Conservation (phyloP, 148 eudicot genomes). For the Persicaria maculosa region DNA sequence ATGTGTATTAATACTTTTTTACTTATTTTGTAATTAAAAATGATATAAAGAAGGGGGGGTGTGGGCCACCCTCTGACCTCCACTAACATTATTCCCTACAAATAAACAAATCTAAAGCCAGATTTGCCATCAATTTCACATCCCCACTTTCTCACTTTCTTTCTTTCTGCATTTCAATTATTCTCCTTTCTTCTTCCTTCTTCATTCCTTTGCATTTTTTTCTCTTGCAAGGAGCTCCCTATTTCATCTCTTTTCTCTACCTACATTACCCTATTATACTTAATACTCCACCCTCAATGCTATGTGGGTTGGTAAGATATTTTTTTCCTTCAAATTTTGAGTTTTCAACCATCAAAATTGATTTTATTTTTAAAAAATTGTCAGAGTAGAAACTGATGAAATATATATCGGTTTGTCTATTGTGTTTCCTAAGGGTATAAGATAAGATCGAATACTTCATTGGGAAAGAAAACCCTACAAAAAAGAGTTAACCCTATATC, state of each 20-base stretch:
- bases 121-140: conserved; percentile 11
- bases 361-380: too few relatives aligned
- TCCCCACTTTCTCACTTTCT: conserved; percentile 12
- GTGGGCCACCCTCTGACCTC: conserved; percentile 13
- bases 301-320: too few relatives aligned
- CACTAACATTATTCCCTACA: conserved; percentile 15
- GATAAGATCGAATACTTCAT: too few relatives aligned
- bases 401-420: too few relatives aligned
- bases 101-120: conserved; percentile 11
- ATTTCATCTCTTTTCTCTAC: neutral
- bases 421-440: too few relatives aligned
- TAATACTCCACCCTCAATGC: neutral
- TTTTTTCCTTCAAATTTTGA: too few relatives aligned
- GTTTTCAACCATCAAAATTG: too few relatives aligned
- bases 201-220: neutral
- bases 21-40: neutral
- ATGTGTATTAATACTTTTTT: conserved; percentile 6
- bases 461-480: too few relatives aligned
- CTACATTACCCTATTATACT: neutral
- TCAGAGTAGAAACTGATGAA: too few relatives aligned
- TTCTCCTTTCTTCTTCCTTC: neutral
- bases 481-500: too few relatives aligned
- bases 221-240: neutral
- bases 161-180: conserved; percentile 9
- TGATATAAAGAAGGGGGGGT: neutral